phyloP scores from a whole-genome alignment of 2,329 filamentous ascomycete species.

The Colletotrichum melonis region DNA sequence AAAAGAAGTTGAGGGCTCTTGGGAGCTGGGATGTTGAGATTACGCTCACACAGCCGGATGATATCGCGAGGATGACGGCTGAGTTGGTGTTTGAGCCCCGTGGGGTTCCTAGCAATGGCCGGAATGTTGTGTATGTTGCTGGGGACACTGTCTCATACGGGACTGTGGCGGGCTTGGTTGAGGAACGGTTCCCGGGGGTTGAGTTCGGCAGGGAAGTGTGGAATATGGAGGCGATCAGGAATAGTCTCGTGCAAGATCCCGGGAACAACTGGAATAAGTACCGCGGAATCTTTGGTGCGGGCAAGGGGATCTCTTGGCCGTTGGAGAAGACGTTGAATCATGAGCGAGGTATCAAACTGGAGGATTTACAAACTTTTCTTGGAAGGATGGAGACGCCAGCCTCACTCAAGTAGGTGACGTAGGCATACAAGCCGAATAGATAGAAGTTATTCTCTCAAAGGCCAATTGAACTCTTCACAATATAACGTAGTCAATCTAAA shows the following conservation, averaged over 20 bases:
- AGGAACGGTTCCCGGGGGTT: slow-evolving; percentile 49
- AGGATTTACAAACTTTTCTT: slow-evolving; percentile 54
- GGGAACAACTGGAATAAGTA: slow-evolving; percentile 68
- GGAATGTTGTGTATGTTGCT: slow-evolving; percentile 63
- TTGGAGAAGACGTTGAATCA: slow-evolving; percentile 63
- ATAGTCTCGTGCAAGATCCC: slow-evolving; percentile 58
- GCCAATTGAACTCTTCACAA: too few species aligned
- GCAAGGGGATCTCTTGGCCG: slow-evolving; percentile 70
- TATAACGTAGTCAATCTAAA: background rate
- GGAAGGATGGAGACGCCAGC: slow-evolving; percentile 1
- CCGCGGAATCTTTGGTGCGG: slow-evolving; percentile 68
- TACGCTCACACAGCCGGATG: slow-evolving; percentile 70
- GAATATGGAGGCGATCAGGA: slow-evolving; percentile 55
- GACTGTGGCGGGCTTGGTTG: slow-evolving; percentile 64
- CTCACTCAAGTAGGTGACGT: background rate
- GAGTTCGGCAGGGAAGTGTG: slow-evolving; percentile 62
- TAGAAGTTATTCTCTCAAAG: background rate
- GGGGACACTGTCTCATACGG: slow-evolving; percentile 72
- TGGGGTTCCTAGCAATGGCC: slow-evolving; percentile 43
- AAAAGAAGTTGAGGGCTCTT: slow-evolving; percentile 61
- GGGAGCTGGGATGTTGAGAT: slow-evolving; percentile 71
- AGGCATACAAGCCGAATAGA: background rate
- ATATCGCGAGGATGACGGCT: slow-evolving; percentile 72
- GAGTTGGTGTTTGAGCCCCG: slow-evolving; percentile 61
- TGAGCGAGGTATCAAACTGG: slow-evolving; percentile 57